Evolutionary conservation across 75 land plant species (phyloP).

Genomic region (Cunninghamia lanceolata): DNA sequence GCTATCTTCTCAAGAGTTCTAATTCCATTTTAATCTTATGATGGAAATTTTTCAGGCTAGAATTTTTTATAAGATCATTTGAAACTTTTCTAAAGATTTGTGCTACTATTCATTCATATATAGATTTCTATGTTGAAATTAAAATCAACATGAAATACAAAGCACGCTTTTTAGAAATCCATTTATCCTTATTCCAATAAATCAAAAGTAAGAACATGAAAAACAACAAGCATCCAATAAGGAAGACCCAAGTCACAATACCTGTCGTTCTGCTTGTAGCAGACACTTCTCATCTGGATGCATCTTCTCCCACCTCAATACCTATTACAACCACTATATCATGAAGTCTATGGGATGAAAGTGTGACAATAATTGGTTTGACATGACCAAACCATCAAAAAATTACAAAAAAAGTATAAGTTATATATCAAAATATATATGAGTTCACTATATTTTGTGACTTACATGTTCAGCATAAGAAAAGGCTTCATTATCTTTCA

Average conservation of each 20-base stretch:
- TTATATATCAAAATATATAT: neutral
- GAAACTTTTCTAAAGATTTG: neutral
- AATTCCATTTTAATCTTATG: neutral
- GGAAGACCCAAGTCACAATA: neutral
- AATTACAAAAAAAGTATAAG: neutral
- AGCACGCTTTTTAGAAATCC: neutral
- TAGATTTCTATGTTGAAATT: neutral
- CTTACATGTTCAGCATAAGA: slow-evolving; percentile 84
- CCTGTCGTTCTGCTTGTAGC: slow-evolving; percentile 10
- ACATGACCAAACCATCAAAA: neutral
- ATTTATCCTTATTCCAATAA: neutral
- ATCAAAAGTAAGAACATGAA: neutral
- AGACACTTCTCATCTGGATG: slow-evolving; percentile 54
- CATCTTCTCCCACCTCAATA: slow-evolving; percentile 77
- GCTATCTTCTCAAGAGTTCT: neutral
- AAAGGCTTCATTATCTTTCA: slow-evolving; percentile 72
- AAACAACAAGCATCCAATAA: neutral
- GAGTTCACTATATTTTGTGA: neutral
- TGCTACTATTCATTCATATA: neutral
- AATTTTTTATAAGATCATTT: neutral
- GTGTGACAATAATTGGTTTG: neutral
- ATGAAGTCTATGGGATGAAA: neutral
- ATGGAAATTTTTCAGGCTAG: neutral
- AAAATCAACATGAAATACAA: neutral
- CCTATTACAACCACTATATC: slow-evolving; percentile 32